These are phyloP conservation scores for Elsinoe arachidis DNA, from an alignment of 2,329 filamentous ascomycete species.

Conservation along the genomic window DNA sequence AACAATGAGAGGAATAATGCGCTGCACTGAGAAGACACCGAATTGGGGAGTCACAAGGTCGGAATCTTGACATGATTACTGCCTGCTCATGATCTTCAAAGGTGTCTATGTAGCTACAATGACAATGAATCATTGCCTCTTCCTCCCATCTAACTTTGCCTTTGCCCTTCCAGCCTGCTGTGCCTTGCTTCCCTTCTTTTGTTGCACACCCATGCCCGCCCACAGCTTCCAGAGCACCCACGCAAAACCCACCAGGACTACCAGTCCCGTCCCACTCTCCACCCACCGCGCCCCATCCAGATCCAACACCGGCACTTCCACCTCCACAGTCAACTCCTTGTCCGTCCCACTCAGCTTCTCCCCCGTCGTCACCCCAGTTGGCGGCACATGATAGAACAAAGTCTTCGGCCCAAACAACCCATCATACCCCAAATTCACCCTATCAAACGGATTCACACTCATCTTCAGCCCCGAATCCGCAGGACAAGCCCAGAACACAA, in stretches of 20 bases:
- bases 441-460: slow-evolving; percentile 73
- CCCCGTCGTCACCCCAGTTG: slow-evolving; percentile 17
- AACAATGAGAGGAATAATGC: no score
- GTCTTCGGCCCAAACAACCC: slow-evolving; percentile 66
- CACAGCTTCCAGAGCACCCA: slow-evolving; percentile 37
- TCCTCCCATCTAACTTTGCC: not conserved
- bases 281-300: slow-evolving; percentile 29
- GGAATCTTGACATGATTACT: no score
- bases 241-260: slow-evolving; percentile 36
- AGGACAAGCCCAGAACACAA: slow-evolving; percentile 83
- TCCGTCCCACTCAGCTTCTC: slow-evolving; percentile 14
- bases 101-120: no score
- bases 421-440: slow-evolving; percentile 78
- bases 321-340: slow-evolving; percentile 16
- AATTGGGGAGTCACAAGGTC: no score
- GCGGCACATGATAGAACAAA: slow-evolving; percentile 65
- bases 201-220: slow-evolving; percentile 1
- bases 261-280: slow-evolving; percentile 35
- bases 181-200: not conserved
- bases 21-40: no score
- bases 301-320: slow-evolving; percentile 38
- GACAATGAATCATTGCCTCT: not conserved
- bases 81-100: no score
- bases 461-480: slow-evolving; percentile 59
- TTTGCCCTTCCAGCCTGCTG: not conserved